These are phyloP conservation scores for Tuber magnatum DNA, from an alignment of 495 filamentous ascomycete genomes.

Conservation along the genomic window DNA sequence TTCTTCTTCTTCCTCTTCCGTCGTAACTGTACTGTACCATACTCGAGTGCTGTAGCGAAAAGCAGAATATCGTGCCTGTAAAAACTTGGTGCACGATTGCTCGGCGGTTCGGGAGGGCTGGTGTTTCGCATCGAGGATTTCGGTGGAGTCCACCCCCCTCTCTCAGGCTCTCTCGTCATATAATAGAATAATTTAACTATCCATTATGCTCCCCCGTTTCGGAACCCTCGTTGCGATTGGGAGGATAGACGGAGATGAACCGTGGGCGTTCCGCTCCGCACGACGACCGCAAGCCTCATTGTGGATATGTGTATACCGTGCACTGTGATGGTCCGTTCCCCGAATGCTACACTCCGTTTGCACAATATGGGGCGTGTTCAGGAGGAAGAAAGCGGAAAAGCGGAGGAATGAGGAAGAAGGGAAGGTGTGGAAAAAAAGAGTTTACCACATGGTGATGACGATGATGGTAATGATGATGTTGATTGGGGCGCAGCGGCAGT, in stretches of 20 bases:
- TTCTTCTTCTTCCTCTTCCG: too few species aligned
- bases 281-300: background rate
- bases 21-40: background rate
- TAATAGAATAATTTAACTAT: too few species aligned
- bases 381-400: background rate
- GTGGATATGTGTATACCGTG: background rate
- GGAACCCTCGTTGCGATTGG: background rate
- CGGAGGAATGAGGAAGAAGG: background rate
- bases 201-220: background rate
- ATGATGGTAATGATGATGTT: background rate
- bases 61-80: background rate
- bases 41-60: background rate
- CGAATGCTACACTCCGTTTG: background rate
- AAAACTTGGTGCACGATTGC: background rate
- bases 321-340: background rate
- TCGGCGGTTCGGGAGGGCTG: background rate
- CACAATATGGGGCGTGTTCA: background rate
- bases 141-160: background rate
- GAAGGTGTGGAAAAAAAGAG: background rate
- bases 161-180: background rate
- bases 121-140: background rate
- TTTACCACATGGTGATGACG: background rate
- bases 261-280: background rate
- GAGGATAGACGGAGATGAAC: background rate
- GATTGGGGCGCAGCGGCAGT: background rate